phyloP scores from a whole-genome alignment of 441 rosid species.

The Gossypium gossypioides region DNA sequence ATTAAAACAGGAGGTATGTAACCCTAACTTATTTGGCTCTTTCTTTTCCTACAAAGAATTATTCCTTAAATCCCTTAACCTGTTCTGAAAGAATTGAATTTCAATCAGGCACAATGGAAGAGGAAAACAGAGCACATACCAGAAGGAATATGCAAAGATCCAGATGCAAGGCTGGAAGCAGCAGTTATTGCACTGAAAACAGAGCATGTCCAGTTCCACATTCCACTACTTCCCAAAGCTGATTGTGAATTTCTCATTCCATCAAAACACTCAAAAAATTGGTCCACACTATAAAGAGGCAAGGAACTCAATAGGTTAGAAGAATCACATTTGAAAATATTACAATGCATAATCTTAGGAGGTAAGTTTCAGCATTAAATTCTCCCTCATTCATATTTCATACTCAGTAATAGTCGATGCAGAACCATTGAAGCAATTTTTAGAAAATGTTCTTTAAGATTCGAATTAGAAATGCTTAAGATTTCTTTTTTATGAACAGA shows the following conservation, averaged over 20 bases:
- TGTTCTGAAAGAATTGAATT: background rate
- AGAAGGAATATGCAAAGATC: slow-evolving; percentile 72
- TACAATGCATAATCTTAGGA: background rate
- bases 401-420: background rate
- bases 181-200: slow-evolving; percentile 95
- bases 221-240: slow-evolving; percentile 81
- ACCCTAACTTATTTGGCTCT: background rate
- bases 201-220: slow-evolving; percentile 98
- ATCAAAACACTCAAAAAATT: slow-evolving; percentile 94
- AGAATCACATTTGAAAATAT: slow-evolving; percentile 1
- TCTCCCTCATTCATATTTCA: background rate
- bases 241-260: slow-evolving; percentile 84
- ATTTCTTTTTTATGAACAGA: background rate
- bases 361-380: background rate
- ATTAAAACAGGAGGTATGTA: background rate
- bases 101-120: background rate
- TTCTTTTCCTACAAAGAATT: background rate
- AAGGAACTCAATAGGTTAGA: slow-evolving; percentile 15
- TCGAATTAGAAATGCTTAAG: background rate
- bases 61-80: slow-evolving; percentile 7
- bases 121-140: slow-evolving; percentile 37
- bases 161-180: slow-evolving; percentile 98
- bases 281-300: slow-evolving; percentile 65
- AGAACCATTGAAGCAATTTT: background rate
- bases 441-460: background rate